Evolutionary conservation across 2,329 filamentous ascomycete genomes (phyloP), one percentile per base, ranked within the genome.

Genomic region (Magnaporthales sp.): DNA sequence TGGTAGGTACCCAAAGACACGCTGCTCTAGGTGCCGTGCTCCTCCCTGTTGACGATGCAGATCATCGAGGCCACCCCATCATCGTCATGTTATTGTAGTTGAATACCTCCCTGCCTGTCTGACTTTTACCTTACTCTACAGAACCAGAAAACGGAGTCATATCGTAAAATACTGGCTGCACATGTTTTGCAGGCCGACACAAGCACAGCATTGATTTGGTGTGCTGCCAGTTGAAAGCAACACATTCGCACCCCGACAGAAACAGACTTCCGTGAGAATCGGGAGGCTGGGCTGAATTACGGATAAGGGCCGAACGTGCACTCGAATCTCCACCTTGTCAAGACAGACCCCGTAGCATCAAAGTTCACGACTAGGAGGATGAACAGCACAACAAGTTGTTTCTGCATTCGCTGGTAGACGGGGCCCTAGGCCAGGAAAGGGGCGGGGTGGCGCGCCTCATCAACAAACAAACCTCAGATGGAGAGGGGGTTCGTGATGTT

Each of bases 401-500:
- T 51, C 38, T 51, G 38, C 38, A 51, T 51, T 51, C 19, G 19
- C 38, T 51, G 38, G 38, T 51, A n/a, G 38, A 58, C 22, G 24
- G 22, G 26, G 26, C 54, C n/a, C n/a, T 22, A 58, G 22, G 24
- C 54, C n/a, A 9, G 6, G 11, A 58, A 58, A 22, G 22, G 54
- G 54, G 54, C 54, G 24, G 54, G 54, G 54, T 58, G 54, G 54
- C 54, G 54, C 54, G 54, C 54, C 54, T 58, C 54, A 58, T 58
- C 22, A 24, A 58, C 54, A 58, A 58, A 58, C 54, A 58, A 58
- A 58, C 54, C 24, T 58, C 54, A 58, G 4, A 26, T n/a, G 22
- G 24, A n/a, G 22, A 58, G 24, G 54, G n/a, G 54, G 54, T 58
- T 58, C 54, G 22, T 10, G 22, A 58, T 24, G 22, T 58, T 24